phyloP scores from a whole-genome alignment of 2,329 filamentous ascomycete genomes.

The Mycosphaerella arachidis region DNA sequence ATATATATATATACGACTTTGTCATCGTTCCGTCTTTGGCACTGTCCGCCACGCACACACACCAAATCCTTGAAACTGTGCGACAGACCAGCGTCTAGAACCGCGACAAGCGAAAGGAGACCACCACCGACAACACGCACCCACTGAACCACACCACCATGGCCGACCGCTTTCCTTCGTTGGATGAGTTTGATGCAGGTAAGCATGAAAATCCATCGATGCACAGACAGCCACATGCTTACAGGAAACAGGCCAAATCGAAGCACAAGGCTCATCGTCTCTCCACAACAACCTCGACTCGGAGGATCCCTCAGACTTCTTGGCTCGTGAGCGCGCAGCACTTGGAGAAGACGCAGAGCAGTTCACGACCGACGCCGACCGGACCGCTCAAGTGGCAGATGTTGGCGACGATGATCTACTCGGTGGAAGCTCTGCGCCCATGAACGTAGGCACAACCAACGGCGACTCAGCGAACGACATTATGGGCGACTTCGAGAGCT shows the following conservation, averaged over 20 bases:
- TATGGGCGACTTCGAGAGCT: constrained; percentile 70
- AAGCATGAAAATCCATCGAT: constrained; percentile 10
- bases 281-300: constrained; percentile 48
- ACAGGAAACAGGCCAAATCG: constrained; percentile 58
- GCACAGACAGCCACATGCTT: neutral
- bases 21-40: neutral
- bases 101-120: neutral
- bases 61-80: neutral
- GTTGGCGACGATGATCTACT: constrained; percentile 58
- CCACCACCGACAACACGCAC: neutral
- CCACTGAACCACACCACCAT: constrained; percentile 29
- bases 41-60: neutral
- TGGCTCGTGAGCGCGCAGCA: constrained; percentile 82
- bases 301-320: constrained; percentile 73
- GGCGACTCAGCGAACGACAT: constrained; percentile 22
- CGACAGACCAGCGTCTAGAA: neutral
- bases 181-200: constrained; percentile 52
- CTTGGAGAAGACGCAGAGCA: constrained; percentile 91
- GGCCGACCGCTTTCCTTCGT: constrained; percentile 50
- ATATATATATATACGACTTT: neutral
- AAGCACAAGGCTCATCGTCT: constrained; percentile 50
- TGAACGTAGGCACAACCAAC: constrained; percentile 21
- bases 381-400: constrained; percentile 55
- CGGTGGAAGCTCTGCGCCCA: constrained; percentile 39
- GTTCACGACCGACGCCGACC: constrained; percentile 75